Evolutionary conservation across 352 stramenopile genomes (phyloP).

Genomic region (Phytophthora nicotianae): DNA sequence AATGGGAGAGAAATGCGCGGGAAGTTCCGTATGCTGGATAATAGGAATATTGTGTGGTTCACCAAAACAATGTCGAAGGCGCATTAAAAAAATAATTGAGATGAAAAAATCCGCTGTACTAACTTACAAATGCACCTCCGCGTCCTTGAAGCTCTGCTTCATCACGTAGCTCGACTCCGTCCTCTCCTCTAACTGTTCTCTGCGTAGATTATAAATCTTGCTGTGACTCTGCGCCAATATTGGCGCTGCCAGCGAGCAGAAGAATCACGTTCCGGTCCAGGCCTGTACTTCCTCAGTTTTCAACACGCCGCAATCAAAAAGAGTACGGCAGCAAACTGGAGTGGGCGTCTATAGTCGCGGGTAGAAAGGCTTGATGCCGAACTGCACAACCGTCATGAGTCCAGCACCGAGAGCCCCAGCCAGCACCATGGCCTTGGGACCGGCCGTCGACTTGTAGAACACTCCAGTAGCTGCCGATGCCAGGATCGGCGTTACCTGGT

Average conservation of each 20-base stretch:
- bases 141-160: constrained; percentile 11
- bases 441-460: constrained; percentile 89
- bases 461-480: constrained; percentile 80
- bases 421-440: constrained; percentile 83
- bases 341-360: constrained; percentile 63
- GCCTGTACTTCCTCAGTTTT: background rate
- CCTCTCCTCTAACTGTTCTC: constrained; percentile 24
- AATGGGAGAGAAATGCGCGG: constrained; percentile 23
- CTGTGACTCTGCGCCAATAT: background rate
- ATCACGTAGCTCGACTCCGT: constrained; percentile 6
- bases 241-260: background rate
- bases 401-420: constrained; percentile 78
- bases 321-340: constrained; percentile 19
- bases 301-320: constrained; percentile 13
- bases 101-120: constrained; percentile 36
- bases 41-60: background rate
- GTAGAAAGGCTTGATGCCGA: constrained; percentile 87
- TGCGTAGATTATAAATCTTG: constrained; percentile 5
- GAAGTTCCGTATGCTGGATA: constrained; percentile 8
- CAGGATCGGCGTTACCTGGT: constrained; percentile 85
- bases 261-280: background rate
- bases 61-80: background rate
- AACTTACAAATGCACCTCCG: constrained; percentile 42
- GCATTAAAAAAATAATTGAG: constrained; percentile 4
- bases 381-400: constrained; percentile 86